phyloP scores from a whole-genome alignment of 148 eudicot genomes.

The Rhododendron griersonianum region DNA sequence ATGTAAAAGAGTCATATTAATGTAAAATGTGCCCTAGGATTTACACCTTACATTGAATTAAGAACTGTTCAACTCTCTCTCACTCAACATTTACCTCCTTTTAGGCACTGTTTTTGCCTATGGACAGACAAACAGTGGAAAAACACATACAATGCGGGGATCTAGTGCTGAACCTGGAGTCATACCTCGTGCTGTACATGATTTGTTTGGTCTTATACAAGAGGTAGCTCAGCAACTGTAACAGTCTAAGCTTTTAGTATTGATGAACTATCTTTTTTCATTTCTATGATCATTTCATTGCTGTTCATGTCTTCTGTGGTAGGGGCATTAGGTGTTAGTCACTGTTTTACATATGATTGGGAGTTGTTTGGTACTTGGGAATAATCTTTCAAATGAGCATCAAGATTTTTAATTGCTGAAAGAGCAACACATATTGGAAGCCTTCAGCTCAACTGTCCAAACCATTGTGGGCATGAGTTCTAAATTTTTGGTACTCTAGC shows the following conservation, averaged over 20 bases:
- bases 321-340: background rate
- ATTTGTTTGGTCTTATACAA: constrained; percentile 66
- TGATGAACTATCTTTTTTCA: background rate
- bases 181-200: constrained; percentile 81
- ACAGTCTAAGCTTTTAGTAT: background rate
- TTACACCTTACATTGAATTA: background rate
- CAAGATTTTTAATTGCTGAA: background rate
- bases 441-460: background rate
- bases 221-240: constrained; percentile 41
- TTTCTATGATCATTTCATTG: background rate
- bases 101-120: constrained; percentile 97
- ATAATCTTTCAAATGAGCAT: background rate
- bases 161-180: constrained; percentile 79
- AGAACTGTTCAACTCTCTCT: background rate
- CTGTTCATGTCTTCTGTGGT: background rate
- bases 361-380: background rate
- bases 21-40: background rate
- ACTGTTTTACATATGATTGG: background rate
- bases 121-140: constrained; percentile 97
- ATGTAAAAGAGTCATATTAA: background rate
- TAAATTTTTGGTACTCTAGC: background rate
- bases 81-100: constrained; percentile 10
- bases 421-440: background rate
- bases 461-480: background rate
- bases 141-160: constrained; percentile 98